Evolutionary conservation across 495 filamentous ascomycete species (phyloP).

Genomic region (Penicillium alfredii): DNA sequence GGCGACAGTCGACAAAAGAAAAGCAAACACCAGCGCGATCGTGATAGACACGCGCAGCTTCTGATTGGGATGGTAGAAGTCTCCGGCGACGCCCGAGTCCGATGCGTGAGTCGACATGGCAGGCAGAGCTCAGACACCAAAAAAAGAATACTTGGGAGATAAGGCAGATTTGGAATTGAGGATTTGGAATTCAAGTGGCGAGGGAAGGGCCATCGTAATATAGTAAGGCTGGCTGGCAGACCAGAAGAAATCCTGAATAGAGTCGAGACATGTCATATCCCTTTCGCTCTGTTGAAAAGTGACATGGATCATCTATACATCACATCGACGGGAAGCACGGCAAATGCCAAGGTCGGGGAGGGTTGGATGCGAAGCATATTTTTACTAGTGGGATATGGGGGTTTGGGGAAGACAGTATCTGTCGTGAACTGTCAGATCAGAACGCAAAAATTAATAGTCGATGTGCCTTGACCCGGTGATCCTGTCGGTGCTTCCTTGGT

Average conservation of each 20-base stretch:
- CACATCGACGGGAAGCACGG: neutral
- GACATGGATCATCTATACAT: neutral
- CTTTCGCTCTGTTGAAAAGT: neutral
- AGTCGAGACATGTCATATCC: neutral
- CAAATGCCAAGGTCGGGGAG: neutral
- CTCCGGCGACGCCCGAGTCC: conserved; percentile 15
- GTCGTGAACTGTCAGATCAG: no score
- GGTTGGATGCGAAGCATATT: no score
- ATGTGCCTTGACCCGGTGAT: no score
- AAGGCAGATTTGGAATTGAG: neutral
- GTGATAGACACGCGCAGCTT: conserved; percentile 20
- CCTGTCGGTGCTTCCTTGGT: no score
- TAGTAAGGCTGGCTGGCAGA: neutral
- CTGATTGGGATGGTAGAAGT: conserved; percentile 24
- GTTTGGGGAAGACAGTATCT: no score
- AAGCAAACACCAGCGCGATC: conserved; percentile 26
- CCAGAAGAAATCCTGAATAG: neutral
- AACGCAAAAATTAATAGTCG: no score
- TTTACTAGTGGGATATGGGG: no score
- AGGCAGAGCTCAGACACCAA: no score
- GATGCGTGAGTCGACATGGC: conserved; percentile 12
- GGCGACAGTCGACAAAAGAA: conserved; percentile 22
- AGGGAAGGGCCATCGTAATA: no score
- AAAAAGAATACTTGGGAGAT: no score
- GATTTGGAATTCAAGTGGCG: neutral